These are phyloP conservation scores for Phallus indusiatus DNA, from an alignment of 768 basidiomycete genomes.

Conservation along the genomic window DNA sequence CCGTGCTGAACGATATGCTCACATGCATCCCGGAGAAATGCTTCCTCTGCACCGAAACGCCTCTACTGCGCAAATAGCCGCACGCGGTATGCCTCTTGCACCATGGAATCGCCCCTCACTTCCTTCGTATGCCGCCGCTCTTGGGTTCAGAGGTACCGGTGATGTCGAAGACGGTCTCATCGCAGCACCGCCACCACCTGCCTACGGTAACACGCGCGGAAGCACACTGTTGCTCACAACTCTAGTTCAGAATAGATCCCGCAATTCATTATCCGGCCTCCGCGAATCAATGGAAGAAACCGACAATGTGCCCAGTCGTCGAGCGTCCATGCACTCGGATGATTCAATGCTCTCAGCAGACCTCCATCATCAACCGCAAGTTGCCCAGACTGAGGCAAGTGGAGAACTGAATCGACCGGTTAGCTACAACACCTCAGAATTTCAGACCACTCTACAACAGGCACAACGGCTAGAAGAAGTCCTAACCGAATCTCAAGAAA, in stretches of 20 bases:
- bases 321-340: neutral
- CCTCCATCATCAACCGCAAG: neutral
- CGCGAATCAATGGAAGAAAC: slow-evolving; percentile 24
- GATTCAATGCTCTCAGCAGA: slow-evolving; percentile 11
- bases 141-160: slow-evolving; percentile 65
- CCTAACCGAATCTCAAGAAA: slow-evolving; percentile 32
- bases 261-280: slow-evolving; percentile 20
- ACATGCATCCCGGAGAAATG: slow-evolving; percentile 50
- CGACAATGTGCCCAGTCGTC: slow-evolving; percentile 6
- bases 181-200: slow-evolving; percentile 60
- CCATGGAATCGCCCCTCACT: slow-evolving; percentile 67
- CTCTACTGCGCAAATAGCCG: slow-evolving; percentile 21
- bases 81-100: slow-evolving; percentile 34
- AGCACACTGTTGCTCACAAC: slow-evolving; percentile 53
- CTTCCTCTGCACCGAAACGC: slow-evolving; percentile 13
- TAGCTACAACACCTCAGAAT: slow-evolving; percentile 56
- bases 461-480: slow-evolving; percentile 48
- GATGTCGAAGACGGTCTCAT: slow-evolving; percentile 68
- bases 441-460: slow-evolving; percentile 41
- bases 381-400: neutral
- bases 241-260: slow-evolving; percentile 36
- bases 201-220: slow-evolving; percentile 67
- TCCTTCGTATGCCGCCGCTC: slow-evolving; percentile 60
- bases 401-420: slow-evolving; percentile 32
- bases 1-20: slow-evolving; percentile 55